phyloP scores from a whole-genome alignment of 352 stramenopile genomes.

The Thraustotheca clavata region DNA sequence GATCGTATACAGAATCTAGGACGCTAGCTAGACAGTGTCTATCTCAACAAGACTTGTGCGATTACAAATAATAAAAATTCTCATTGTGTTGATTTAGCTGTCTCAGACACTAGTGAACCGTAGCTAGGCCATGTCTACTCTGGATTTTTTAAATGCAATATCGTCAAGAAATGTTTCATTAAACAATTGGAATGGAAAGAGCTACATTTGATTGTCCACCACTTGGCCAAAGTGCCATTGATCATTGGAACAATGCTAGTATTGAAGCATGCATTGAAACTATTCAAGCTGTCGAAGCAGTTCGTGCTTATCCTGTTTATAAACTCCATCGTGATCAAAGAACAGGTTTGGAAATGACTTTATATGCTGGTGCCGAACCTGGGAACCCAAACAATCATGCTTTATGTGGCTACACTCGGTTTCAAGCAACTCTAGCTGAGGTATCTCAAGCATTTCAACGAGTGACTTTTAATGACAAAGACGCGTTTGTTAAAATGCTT shows the following conservation, averaged over 20 bases:
- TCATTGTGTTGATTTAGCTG: too few relatives aligned
- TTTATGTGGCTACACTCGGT: constrained; percentile 28
- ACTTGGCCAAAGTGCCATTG: background rate
- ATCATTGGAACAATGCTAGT: background rate
- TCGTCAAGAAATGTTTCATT: too few relatives aligned
- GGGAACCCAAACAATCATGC: background rate
- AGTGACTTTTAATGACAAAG: background rate
- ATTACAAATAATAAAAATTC: too few relatives aligned
- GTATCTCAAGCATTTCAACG: constrained; percentile 77
- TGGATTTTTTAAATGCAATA: too few relatives aligned
- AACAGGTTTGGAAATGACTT: background rate
- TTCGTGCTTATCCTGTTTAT: background rate
- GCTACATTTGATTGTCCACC: background rate
- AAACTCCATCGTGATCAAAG: background rate
- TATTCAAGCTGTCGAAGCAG: background rate
- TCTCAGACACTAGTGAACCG: too few relatives aligned
- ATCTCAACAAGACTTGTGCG: too few relatives aligned
- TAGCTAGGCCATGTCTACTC: too few relatives aligned
- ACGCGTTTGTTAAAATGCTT: constrained; percentile 35
- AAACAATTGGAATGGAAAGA: too few relatives aligned
- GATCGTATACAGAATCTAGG: too few relatives aligned
- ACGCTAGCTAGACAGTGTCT: too few relatives aligned
- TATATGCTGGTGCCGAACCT: background rate
- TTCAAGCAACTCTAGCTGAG: constrained; percentile 76
- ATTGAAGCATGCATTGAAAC: background rate